phyloP scores from a whole-genome alignment of 78 protist species.

The Speleostelium caveatum region DNA sequence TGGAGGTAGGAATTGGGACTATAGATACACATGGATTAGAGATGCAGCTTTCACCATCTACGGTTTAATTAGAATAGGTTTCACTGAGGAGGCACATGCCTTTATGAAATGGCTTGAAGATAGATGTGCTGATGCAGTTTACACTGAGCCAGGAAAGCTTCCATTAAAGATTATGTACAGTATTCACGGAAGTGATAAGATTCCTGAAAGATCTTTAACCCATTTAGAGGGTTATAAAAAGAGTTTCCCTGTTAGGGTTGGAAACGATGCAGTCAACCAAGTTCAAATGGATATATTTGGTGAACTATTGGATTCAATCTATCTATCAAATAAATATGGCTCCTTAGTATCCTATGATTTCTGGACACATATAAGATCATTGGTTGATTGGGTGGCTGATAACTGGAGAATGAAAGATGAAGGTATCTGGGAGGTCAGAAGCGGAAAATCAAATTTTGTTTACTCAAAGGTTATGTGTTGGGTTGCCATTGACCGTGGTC shows the following conservation, averaged over 20 bases:
- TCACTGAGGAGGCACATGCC: constrained; percentile 77
- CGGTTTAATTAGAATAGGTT: constrained; percentile 77
- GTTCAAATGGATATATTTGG: constrained; percentile 81
- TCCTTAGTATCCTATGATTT: constrained; percentile 64
- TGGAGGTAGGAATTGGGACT: constrained; percentile 81
- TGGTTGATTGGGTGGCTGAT: constrained; percentile 73
- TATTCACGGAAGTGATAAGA: constrained; percentile 58
- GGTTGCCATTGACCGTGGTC: constrained; percentile 79
- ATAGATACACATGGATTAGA: constrained; percentile 73
- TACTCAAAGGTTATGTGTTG: constrained; percentile 83
- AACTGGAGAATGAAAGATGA: constrained; percentile 60
- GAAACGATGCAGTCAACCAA: constrained; percentile 79
- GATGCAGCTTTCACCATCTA: constrained; percentile 77
- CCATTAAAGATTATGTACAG: constrained; percentile 77
- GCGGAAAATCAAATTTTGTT: constrained; percentile 73
- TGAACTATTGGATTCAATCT: constrained; percentile 70
- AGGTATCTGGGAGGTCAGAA: constrained; percentile 83
- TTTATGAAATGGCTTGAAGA: constrained; percentile 74
- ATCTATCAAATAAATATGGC: constrained; percentile 77
- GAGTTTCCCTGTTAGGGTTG: constrained; percentile 67
- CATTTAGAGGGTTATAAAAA: constrained; percentile 60
- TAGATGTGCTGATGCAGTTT: constrained; percentile 48
- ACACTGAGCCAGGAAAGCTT: constrained; percentile 1
- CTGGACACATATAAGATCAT: constrained; percentile 52
- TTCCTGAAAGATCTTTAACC: constrained; percentile 23